phyloP scores from a whole-genome alignment of 768 basidiomycete genomes.

The Cystofilobasidium ferigula region DNA sequence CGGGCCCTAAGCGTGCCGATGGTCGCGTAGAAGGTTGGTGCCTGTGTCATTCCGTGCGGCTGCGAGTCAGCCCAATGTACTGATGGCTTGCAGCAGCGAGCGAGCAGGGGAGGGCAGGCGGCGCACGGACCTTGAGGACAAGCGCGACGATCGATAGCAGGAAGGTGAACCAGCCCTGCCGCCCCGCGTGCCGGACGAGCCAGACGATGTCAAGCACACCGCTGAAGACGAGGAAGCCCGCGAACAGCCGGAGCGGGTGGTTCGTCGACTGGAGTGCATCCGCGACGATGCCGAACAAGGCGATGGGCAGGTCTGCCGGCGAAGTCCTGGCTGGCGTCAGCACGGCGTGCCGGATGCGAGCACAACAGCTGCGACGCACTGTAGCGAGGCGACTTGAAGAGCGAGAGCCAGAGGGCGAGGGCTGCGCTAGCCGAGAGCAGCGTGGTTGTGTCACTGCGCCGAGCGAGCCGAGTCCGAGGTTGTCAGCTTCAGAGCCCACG shows the following conservation, averaged over 20 bases:
- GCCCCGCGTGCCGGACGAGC: slow-evolving; percentile 1
- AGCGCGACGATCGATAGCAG: slow-evolving; percentile 15
- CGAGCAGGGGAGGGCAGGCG: not conserved
- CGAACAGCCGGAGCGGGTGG: slow-evolving; percentile 19
- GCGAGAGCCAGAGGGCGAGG: slow-evolving; percentile 15
- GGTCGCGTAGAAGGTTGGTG: slow-evolving; percentile 11
- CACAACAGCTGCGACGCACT: not conserved
- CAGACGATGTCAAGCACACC: slow-evolving; percentile 18
- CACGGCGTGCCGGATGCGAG: not conserved
- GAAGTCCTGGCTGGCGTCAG: not conserved
- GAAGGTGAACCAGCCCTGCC: slow-evolving; percentile 9
- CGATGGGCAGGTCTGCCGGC: slow-evolving; percentile 12
- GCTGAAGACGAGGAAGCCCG: slow-evolving; percentile 11
- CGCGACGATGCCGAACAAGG: slow-evolving; percentile 22
- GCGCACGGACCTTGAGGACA: slow-evolving; percentile 11
- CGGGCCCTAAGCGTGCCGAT: slow-evolving; percentile 8
- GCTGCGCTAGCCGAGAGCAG: not conserved
- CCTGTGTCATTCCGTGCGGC: not conserved
- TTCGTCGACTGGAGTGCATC: slow-evolving; percentile 7
- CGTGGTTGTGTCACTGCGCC: not conserved
- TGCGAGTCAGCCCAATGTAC: not conserved
- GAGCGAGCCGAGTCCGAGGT: too few species aligned
- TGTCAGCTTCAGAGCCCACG: too few species aligned
- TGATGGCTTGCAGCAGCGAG: too few species aligned
- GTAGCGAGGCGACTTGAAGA: slow-evolving; percentile 24